Conservation (phyloP, 2,329 filamentous ascomycete genomes). For the Fusarium poae region DNA sequence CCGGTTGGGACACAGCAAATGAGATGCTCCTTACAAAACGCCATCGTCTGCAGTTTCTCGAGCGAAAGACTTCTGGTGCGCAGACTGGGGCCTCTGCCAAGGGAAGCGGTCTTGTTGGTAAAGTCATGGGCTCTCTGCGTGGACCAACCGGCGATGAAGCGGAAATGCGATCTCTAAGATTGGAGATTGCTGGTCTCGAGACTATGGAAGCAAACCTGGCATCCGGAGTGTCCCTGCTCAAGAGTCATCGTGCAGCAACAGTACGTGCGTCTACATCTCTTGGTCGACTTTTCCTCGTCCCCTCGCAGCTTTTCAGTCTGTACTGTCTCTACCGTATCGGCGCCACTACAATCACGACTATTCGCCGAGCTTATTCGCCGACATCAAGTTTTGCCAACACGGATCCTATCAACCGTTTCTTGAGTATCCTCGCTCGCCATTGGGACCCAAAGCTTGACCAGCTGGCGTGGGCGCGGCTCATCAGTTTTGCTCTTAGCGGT, state of each 20-base stretch:
- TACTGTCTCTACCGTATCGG: conserved; percentile 89
- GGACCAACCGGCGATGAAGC: conserved; percentile 71
- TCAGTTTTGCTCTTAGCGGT: conserved; percentile 85
- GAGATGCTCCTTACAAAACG: conserved; percentile 84
- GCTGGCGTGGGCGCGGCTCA: conserved; percentile 84
- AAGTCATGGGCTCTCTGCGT: conserved; percentile 78
- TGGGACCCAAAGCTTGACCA: conserved; percentile 88
- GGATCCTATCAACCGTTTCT: conserved; percentile 86
- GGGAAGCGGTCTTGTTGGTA: conserved; percentile 73
- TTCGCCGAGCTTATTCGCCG: conserved; percentile 65
- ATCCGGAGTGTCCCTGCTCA: conserved; percentile 73
- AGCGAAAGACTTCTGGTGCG: conserved; percentile 67
- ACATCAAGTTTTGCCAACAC: conserved; percentile 71
- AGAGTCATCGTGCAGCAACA: conserved; percentile 72
- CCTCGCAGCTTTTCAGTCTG: conserved; percentile 76
- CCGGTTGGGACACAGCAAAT: conserved; percentile 80
- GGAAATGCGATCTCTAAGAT: conserved; percentile 72
- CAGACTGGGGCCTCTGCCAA: conserved; percentile 45
- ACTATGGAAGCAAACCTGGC: conserved; percentile 81
- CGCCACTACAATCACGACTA: conserved; percentile 76
- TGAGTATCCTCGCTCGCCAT: conserved; percentile 83
- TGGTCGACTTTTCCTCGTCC: conserved; percentile 73
- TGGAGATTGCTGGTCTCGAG: conserved; percentile 84
- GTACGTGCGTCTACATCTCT: conserved; percentile 74
- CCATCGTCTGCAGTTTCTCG: conserved; percentile 76